Evolutionary conservation across 2,329 filamentous ascomycete species (phyloP).

Genomic region (Fusarium poae): DNA sequence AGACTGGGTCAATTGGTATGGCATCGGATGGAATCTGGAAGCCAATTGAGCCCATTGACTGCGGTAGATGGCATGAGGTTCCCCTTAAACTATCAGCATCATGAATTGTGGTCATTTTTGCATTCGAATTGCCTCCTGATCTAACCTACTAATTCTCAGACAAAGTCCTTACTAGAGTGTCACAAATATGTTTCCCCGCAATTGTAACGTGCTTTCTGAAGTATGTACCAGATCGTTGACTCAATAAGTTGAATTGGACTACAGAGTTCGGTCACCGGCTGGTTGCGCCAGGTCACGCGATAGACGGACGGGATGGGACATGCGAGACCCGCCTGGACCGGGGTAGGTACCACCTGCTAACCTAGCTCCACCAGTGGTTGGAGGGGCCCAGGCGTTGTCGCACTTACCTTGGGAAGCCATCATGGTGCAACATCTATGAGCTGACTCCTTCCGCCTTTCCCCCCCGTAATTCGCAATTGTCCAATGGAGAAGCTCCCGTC

Average conservation of each 20-base stretch:
- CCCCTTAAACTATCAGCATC: conserved; percentile 13
- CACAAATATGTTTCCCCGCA: conserved; percentile 18
- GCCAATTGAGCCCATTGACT: conserved; percentile 27
- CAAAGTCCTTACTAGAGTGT: conserved; percentile 9
- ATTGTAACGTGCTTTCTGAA: conserved; percentile 23
- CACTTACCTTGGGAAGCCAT: conserved; percentile 15
- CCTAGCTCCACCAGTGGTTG: not conserved
- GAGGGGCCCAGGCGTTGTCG: conserved; percentile 3
- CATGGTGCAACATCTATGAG: conserved; percentile 24
- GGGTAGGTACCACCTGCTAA: not conserved
- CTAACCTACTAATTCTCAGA: not conserved
- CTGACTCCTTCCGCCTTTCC: conserved; percentile 25
- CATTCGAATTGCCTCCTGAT: not conserved
- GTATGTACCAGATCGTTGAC: not conserved
- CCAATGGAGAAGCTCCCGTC: conserved; percentile 23
- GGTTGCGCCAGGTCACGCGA: conserved; percentile 54
- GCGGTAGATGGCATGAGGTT: conserved; percentile 16
- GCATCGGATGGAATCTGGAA: not conserved
- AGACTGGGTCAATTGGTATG: conserved; percentile 1
- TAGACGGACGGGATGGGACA: conserved; percentile 47
- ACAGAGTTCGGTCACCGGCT: conserved; percentile 44
- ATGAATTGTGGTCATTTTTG: conserved; percentile 7
- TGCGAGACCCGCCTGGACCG: conserved; percentile 36
- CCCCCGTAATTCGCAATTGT: conserved; percentile 29
- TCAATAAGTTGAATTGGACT: conserved; percentile 19